These are phyloP conservation scores for Phyllosticta citriasiana DNA, from an alignment of 2,329 filamentous ascomycete species.

Conservation along the genomic window DNA sequence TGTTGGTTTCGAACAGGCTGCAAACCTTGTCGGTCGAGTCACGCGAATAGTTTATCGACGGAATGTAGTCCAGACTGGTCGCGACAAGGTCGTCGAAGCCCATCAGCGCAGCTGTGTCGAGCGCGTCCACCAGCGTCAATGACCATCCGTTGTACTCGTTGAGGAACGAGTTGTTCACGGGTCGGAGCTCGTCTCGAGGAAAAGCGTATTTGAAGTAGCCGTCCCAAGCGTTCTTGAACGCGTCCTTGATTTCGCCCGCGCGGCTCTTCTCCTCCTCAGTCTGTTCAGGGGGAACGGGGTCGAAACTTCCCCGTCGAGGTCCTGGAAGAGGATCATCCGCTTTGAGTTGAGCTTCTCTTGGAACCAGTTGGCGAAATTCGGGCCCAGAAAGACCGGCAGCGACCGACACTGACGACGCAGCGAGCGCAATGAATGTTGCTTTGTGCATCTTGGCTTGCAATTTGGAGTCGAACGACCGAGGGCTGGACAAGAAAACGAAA, in stretches of 20 bases:
- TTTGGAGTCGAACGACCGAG: background rate
- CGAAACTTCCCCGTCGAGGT: background rate
- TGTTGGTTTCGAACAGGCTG: slow-evolving; percentile 79
- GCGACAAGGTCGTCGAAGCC: slow-evolving; percentile 56
- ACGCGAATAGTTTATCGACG: slow-evolving; percentile 56
- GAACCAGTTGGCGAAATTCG: background rate
- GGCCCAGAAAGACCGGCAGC: background rate
- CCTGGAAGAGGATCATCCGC: background rate
- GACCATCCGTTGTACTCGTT: slow-evolving; percentile 79
- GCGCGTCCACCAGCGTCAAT: slow-evolving; percentile 68
- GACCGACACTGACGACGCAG: background rate
- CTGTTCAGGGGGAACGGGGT: background rate
- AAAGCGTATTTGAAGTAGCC: slow-evolving; percentile 62
- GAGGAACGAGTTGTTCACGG: slow-evolving; percentile 52
- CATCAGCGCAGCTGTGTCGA: slow-evolving; percentile 75
- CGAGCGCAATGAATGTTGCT: background rate
- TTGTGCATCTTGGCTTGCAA: background rate
- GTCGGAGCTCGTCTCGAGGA: slow-evolving; percentile 64
- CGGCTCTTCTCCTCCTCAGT: slow-evolving; percentile 13
- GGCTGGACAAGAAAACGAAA: background rate
- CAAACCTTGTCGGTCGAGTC: slow-evolving; percentile 44
- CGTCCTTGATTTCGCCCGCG: slow-evolving; percentile 24
- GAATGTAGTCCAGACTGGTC: slow-evolving; percentile 61
- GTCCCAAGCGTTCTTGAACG: slow-evolving; percentile 25
- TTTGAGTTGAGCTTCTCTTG: background rate